These are phyloP conservation scores for Hyphopichia fennica DNA, from an alignment of 1,139 yeast genomes.

Conservation along the genomic window DNA sequence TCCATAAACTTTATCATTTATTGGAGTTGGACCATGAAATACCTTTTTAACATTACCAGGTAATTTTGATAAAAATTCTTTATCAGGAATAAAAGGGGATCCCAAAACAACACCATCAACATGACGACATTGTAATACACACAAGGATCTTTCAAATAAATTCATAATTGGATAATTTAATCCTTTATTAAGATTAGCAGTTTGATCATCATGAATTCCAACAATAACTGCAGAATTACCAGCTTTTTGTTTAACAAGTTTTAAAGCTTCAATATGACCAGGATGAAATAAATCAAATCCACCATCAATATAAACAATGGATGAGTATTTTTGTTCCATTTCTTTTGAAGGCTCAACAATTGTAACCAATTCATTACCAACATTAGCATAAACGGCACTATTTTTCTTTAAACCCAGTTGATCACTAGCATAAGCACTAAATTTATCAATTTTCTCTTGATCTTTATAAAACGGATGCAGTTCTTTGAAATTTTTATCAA, in stretches of 20 bases:
- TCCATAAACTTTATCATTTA: conserved; percentile 43
- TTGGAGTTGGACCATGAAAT: conserved; percentile 62
- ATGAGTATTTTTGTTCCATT: conserved; percentile 22
- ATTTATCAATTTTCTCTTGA: conserved; percentile 33
- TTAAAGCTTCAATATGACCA: conserved; percentile 79
- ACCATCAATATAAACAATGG: conserved; percentile 69
- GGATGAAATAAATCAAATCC: conserved; percentile 92
- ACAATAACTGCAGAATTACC: conserved; percentile 54
- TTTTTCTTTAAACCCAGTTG: conserved; percentile 60
- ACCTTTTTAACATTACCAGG: conserved; percentile 47
- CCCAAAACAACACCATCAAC: conserved; percentile 76
- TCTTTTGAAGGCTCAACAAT: conserved; percentile 36
- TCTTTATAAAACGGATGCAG: conserved; percentile 33
- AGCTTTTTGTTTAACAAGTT: conserved; percentile 37
- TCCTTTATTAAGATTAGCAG: conserved; percentile 61
- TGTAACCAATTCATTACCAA: conserved; percentile 24
- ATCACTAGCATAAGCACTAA: conserved; percentile 64
- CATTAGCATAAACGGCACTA: conserved; percentile 57
- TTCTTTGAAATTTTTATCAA: conserved; percentile 22
- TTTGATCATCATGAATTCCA: conserved; percentile 67
- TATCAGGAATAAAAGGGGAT: conserved; percentile 59
- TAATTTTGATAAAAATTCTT: conserved; percentile 35
- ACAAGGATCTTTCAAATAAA: conserved; percentile 76
- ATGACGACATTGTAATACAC: conserved; percentile 83
- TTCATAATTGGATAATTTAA: conserved; percentile 84